A percentile compares a stretch with the other conserved stretches of the same genome.
Conservation (phyloP, 2,329 filamentous ascomycete genomes). For the Dothidotthia symphoricarpi region DNA sequence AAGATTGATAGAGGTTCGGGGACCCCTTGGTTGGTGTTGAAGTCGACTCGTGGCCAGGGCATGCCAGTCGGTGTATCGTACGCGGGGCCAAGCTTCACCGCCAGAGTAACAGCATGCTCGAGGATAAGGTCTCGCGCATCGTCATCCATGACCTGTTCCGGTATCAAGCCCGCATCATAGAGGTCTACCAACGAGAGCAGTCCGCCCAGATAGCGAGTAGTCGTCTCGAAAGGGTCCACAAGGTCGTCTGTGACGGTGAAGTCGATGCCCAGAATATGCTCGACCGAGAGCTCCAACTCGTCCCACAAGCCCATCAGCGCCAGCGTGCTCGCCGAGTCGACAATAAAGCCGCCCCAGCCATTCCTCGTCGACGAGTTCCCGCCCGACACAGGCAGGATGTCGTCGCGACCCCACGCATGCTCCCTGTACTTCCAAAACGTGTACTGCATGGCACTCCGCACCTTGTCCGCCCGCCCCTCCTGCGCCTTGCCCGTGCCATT, state of each 20-base stretch:
- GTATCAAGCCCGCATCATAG: slow-evolving; percentile 43
- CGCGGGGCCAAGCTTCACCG: slow-evolving; percentile 40
- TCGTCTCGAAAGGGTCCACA: slow-evolving; percentile 46
- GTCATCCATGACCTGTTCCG: slow-evolving; percentile 29
- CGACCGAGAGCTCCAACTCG: slow-evolving; percentile 41
- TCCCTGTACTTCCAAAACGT: slow-evolving; percentile 43
- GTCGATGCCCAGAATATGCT: slow-evolving; percentile 42
- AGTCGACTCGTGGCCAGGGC: slow-evolving; percentile 49
- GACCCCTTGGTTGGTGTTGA: slow-evolving; percentile 36
- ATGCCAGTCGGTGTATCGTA: slow-evolving; percentile 45
- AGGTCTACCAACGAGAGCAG: slow-evolving; percentile 43
- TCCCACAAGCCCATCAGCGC: slow-evolving; percentile 46
- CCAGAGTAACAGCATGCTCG: slow-evolving; percentile 40
- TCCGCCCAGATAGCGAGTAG: slow-evolving; percentile 44
- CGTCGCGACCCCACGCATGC: slow-evolving; percentile 44
- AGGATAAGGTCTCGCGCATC: slow-evolving; percentile 38
- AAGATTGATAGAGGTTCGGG: slow-evolving; percentile 32
- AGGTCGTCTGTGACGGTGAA: slow-evolving; percentile 36
- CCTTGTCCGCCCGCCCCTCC: slow-evolving; percentile 31
- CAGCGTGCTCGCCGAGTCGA: slow-evolving; percentile 43
- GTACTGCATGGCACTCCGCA: slow-evolving; percentile 43
- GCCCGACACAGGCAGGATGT: slow-evolving; percentile 42
- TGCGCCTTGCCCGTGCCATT: slow-evolving; percentile 40
- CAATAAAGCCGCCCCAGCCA: slow-evolving; percentile 47
- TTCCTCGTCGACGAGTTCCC: slow-evolving; percentile 37